Conservation (phyloP, 1,284 basidiomycete species). For the Malassezia yamatoensis region DNA sequence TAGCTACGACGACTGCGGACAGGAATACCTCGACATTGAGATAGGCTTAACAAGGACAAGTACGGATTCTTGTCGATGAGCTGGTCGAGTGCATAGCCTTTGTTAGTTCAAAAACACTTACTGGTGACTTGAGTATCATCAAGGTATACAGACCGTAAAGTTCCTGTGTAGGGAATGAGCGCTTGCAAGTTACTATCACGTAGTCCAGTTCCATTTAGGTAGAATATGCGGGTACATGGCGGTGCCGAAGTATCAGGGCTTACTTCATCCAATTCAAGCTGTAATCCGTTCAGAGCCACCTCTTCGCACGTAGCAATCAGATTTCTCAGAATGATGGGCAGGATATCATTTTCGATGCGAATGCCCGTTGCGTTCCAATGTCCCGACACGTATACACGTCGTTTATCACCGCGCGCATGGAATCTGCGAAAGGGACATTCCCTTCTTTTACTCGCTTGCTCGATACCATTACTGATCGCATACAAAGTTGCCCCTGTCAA, state of each 20-base stretch:
- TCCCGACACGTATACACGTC: constrained; percentile 1
- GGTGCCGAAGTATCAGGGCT: not conserved
- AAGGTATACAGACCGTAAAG: constrained; percentile 1
- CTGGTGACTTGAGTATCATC: constrained; percentile 14
- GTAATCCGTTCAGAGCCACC: constrained; percentile 8
- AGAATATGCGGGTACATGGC: not conserved
- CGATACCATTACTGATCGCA: not conserved
- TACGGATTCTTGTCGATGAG: constrained; percentile 7
- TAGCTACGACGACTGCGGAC: constrained; percentile 11
- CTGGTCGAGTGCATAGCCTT: constrained; percentile 2
- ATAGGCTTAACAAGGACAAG: constrained; percentile 10
- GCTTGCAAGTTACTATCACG: constrained; percentile 5
- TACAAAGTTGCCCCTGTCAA: constrained; percentile 9
- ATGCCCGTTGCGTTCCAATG: constrained; percentile 9
- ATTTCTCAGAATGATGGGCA: not conserved
- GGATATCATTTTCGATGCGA: no score
- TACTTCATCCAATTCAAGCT: not conserved
- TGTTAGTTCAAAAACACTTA: not conserved
- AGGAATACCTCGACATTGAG: constrained; percentile 18
- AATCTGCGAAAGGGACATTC: not conserved
- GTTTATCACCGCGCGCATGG: constrained; percentile 12
- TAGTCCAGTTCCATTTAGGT: not conserved
- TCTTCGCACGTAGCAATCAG: not conserved
- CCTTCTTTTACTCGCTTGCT: not conserved
- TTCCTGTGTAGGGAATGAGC: constrained; percentile 9